Conservation (phyloP, 176 grass and related monocot genomes). For the Musa schizocarpa region DNA sequence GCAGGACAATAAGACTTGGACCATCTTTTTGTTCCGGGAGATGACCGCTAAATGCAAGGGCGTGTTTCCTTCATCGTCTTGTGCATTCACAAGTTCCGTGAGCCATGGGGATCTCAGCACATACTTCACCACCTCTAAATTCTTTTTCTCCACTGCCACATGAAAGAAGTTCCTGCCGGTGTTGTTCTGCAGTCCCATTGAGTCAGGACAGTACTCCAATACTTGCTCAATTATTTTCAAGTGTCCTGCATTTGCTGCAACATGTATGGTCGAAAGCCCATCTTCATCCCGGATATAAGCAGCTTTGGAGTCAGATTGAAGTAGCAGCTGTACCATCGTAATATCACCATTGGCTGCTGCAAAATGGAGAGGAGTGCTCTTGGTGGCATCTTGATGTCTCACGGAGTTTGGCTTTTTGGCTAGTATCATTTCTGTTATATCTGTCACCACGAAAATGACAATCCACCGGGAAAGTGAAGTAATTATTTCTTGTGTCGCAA, state of each 20-base stretch:
- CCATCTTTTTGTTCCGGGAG: background rate
- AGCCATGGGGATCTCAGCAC: background rate
- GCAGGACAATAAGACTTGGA: background rate
- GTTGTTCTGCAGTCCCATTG: background rate
- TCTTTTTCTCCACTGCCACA: constrained; percentile 1
- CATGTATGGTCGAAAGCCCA: constrained; percentile 33
- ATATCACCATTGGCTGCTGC: constrained; percentile 39
- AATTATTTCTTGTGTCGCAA: background rate
- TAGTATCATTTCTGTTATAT: constrained; percentile 42
- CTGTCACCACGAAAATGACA: constrained; percentile 23
- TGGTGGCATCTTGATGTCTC: constrained; percentile 37
- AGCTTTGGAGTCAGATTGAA: constrained; percentile 27
- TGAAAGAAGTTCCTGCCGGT: constrained; percentile 6
- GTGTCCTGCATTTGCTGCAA: constrained; percentile 48
- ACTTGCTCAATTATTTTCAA: constrained; percentile 42
- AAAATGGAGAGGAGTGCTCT: constrained; percentile 68
- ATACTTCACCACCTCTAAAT: background rate
- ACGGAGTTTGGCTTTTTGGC: constrained; percentile 29
- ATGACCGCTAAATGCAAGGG: constrained; percentile 13
- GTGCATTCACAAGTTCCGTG: background rate
- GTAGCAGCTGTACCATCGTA: constrained; percentile 33
- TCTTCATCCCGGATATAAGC: no score
- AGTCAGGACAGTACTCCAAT: constrained; percentile 25
- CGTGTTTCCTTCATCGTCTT: constrained; percentile 7
- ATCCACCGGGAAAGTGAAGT: no score